Base-by-base conservation (phyloP, 192 early-diverging fungal species). In the Coemansia interrupta region DNA sequence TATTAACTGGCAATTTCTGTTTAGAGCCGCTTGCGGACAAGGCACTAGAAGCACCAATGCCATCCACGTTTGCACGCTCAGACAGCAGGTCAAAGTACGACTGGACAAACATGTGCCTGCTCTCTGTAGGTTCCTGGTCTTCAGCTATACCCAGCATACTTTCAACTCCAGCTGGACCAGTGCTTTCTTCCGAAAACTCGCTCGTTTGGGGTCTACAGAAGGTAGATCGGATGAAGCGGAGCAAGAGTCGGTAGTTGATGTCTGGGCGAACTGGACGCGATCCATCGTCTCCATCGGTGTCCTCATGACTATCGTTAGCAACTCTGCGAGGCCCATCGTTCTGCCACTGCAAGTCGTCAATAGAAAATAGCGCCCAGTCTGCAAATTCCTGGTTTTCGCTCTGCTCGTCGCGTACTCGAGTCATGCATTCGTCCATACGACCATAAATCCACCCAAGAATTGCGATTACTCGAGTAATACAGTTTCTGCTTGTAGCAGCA, bases 281-380 rank as follows among this genome's bases (percentile, higher is more conserved):
- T 2, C 72, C 72, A 30, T 73, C 71, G 23, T 74, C 72, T 6
- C 23, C 58, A 13, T 54, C 49, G n/a, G 56, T 55, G 15, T 56
- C 24, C 41, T 56, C 41, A 29, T 56, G 50, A 6, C 54, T 14
- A 11, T 60, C 44, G 32, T 53, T 64, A 2, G 40, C 64, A n/a
- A 56, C 9, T 8, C 60, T 58, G 42, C 60, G 62, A 15, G 66
- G 54, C 2, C 72, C 72, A 11, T 69, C 66, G 51, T 68, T 75
- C 42, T 75, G 72, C 72, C 72, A 75, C 22, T 68, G 50, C 47
- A 75, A 11, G 26, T 75, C 72, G 14, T 75, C 62, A 1, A 75
- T 61, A 14, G 58, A 54, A 28, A 68, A 58, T 4, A 69, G 38
- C 10, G 72, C 72, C 72, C 72, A 75, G 43, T 75, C 72, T 9